A percentile compares a stretch with the other conserved stretches of the same genome.
These are phyloP conservation scores for Tolypocladium tropicale DNA, from an alignment of 2,329 filamentous ascomycete species.

Conservation along the genomic window DNA sequence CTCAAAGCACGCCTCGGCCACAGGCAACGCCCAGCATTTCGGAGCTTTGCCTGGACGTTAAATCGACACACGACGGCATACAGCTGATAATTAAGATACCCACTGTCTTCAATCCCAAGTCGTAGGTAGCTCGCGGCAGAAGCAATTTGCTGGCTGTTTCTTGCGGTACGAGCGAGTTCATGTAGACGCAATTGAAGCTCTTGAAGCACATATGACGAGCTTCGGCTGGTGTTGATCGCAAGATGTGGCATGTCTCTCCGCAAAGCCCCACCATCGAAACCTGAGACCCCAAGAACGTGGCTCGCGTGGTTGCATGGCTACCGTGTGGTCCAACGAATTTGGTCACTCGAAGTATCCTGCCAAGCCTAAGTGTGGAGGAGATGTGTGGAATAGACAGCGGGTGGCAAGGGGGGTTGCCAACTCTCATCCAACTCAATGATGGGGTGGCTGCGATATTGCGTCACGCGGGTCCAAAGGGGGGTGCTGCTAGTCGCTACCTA, in stretches of 20 bases:
- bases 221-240: background rate
- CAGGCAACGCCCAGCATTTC: conserved; percentile 31
- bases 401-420: background rate
- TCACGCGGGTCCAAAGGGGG: background rate
- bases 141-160: background rate
- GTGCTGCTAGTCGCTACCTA: background rate
- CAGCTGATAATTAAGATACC: conserved; percentile 48
- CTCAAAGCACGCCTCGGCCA: conserved; percentile 19
- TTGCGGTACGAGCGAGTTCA: background rate
- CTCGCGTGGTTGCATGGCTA: too few relatives aligned
- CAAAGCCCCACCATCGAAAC: background rate
- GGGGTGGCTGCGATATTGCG: background rate
- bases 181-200: too few relatives aligned
- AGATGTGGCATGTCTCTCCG: background rate
- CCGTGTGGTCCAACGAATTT: background rate
- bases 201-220: too few relatives aligned
- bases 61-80: conserved; percentile 47
- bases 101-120: conserved; percentile 34
- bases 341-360: background rate
- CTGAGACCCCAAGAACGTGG: background rate
- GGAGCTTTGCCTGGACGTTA: conserved; percentile 46
- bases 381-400: background rate
- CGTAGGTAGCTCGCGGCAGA: background rate
- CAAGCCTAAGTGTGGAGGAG: background rate
- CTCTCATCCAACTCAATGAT: background rate